Base-by-base conservation (phyloP, 176 grass and related monocot genomes). In the Areca catechu region DNA sequence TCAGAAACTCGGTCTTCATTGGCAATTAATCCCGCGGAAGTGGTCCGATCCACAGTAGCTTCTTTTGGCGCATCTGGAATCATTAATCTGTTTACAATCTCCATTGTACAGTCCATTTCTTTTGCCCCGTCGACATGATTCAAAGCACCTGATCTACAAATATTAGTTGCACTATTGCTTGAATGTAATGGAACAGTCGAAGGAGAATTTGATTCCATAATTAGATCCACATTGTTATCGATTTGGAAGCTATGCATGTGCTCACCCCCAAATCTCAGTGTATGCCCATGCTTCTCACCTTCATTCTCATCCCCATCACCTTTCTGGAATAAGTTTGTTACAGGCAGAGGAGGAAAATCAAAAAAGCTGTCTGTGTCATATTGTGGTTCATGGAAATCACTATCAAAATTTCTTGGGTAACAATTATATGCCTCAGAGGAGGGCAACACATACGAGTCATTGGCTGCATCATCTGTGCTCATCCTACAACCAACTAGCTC, bases 161-260 rank as follows among this genome's bases (percentile, higher is more conserved):
- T 65, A 48, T 79, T 71, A 7, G 74, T 82, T 23, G 78, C 74
- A 61, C 71, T 79, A 37, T 75, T 89, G 75, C 78, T 85, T 27
- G 74, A 69, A 51, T 65, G 69, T 70, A 74, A 86, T 43, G 70
- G 20, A 77, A 77, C 62, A 66, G 22, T 72, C 18, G 83, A 71
- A 21, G 71, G 76, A 63, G 78, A 19, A 82, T 82, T 80, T 69
- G 86, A 67, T 82, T 97, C 92, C 68, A 91, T 85, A 82, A 97
- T 71, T 56, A 97, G 86, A 76, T 88, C 92, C 67, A 82, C 89
- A 66, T 91, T 97, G 67, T 88, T 91, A 74, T 82, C 85, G 54
- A 97, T 97, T 71, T 97, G 80, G 71, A 97, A 97, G 57, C 83
- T 91, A 76, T 97, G 84, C 86, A 88, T 80, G 49, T 70, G 72